phyloP scores from a whole-genome alignment of 768 basidiomycete genomes.

The Xerocomellus amylosporus region DNA sequence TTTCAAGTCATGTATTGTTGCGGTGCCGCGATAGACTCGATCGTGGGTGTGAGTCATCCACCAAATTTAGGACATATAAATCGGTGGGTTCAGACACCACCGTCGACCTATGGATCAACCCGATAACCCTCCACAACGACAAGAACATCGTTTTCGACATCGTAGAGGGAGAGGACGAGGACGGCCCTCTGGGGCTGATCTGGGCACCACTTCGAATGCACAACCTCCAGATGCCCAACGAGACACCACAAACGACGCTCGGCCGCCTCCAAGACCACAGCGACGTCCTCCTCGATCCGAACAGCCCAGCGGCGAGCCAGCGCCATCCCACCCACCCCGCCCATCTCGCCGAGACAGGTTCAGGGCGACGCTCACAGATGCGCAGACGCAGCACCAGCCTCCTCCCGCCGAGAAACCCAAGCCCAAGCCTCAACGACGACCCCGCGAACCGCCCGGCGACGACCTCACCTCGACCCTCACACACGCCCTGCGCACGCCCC shows the following conservation, averaged over 20 bases:
- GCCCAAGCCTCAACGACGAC: constrained; percentile 4
- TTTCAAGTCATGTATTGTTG: not conserved
- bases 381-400: not conserved
- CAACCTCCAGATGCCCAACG: not conserved
- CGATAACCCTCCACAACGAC: not conserved
- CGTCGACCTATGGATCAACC: constrained; percentile 10
- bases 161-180: constrained; percentile 2
- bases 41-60: constrained; percentile 2
- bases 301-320: not conserved
- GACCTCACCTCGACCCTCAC: constrained; percentile 77
- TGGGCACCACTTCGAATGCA: not conserved
- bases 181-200: not conserved
- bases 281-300: not conserved
- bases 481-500: constrained; percentile 60
- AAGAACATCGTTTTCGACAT: not conserved
- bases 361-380: constrained; percentile 34
- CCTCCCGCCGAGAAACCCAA: not conserved
- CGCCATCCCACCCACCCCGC: constrained; percentile 4
- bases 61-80: not conserved
- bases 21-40: not conserved
- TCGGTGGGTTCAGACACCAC: too few species aligned
- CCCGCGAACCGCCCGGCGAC: constrained; percentile 35
- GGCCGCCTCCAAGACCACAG: not conserved
- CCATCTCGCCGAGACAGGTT: constrained; percentile 37
- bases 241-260: not conserved